These are phyloP conservation scores for Candida tunisiensis DNA, from an alignment of 1,139 yeast species.

Conservation along the genomic window DNA sequence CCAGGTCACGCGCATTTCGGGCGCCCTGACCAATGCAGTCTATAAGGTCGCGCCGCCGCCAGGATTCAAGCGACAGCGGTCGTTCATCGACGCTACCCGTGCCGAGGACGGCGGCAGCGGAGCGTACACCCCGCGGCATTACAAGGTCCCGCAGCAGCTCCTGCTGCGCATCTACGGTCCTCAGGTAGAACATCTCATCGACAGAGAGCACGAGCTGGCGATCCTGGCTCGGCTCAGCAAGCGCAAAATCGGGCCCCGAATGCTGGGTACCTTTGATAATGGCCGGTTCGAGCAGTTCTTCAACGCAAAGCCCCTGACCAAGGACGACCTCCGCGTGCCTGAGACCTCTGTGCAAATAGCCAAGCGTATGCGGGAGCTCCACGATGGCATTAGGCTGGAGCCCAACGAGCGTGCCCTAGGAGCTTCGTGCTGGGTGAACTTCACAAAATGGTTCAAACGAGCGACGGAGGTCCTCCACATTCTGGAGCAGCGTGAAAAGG, in stretches of 20 bases:
- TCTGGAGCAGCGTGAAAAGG: constrained; percentile 9
- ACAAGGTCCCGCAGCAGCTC: constrained; percentile 27
- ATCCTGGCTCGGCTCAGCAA: constrained; percentile 57
- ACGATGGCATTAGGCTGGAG: constrained; percentile 56
- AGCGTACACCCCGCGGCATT: constrained; percentile 8
- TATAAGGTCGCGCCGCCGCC: constrained; percentile 37
- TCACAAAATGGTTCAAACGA: constrained; percentile 50
- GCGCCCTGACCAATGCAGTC: constrained; percentile 87
- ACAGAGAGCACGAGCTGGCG: constrained; percentile 64
- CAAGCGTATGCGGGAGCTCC: constrained; percentile 91
- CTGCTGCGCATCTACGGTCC: constrained; percentile 82
- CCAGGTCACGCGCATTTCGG: constrained; percentile 52
- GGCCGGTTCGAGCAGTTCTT: constrained; percentile 89
- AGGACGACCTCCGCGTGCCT: constrained; percentile 56
- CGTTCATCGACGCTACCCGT: constrained; percentile 13
- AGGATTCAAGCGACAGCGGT: constrained; percentile 15
- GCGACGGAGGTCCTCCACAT: constrained; percentile 6
- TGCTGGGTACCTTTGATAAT: constrained; percentile 76
- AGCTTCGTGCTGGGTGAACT: constrained; percentile 55
- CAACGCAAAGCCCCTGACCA: constrained; percentile 60
- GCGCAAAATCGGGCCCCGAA: constrained; percentile 72
- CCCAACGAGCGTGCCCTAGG: constrained; percentile 32
- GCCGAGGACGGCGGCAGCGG: constrained; percentile 5
- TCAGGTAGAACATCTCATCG: constrained; percentile 73
- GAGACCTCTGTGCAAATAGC: constrained; percentile 75